Conservation (phyloP, 371 early-diverging fungal genomes). For the Mucor racemosus region DNA sequence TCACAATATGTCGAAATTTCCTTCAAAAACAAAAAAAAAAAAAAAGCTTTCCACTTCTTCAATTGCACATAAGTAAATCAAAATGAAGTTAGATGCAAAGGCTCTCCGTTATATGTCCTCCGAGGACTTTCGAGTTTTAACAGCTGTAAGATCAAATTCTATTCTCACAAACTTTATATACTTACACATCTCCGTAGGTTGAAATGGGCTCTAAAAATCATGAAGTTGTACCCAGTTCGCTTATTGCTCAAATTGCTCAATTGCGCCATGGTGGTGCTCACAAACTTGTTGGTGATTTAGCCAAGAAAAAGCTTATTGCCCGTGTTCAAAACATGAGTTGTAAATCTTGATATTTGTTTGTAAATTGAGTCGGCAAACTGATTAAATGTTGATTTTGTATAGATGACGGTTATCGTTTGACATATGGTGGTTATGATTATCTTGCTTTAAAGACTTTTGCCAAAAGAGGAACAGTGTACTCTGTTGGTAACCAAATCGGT, state of each 20-base stretch:
- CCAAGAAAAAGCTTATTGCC: constrained; percentile 88
- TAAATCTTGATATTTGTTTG: constrained; percentile 31
- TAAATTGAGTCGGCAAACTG: background rate
- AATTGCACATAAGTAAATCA: background rate
- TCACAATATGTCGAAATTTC: background rate
- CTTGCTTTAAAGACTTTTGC: constrained; percentile 95
- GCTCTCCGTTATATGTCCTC: constrained; percentile 90
- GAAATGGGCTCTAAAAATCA: constrained; percentile 98
- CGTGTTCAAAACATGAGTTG: constrained; percentile 87
- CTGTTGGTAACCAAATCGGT: constrained; percentile 99
- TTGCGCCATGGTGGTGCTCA: constrained; percentile 86
- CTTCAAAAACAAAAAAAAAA: background rate
- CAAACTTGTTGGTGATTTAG: constrained; percentile 84
- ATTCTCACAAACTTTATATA: background rate
- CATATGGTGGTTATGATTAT: constrained; percentile 99
- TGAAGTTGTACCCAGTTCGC: constrained; percentile 90
- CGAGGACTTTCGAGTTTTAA: constrained; percentile 95
- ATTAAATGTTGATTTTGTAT: background rate
- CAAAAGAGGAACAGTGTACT: constrained; percentile 86
- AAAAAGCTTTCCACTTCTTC: background rate
- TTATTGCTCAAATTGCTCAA: constrained; percentile 90
- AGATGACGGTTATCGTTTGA: constrained; percentile 97
- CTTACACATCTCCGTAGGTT: constrained; percentile 48
- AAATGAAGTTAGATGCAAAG: constrained; percentile 95
- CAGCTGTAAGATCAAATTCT: constrained; percentile 69